A percentile compares a stretch with the other conserved stretches of the same genome.
Evolutionary conservation across 2,329 filamentous ascomycete genomes (phyloP).

Genomic region (Fusarium poae): DNA sequence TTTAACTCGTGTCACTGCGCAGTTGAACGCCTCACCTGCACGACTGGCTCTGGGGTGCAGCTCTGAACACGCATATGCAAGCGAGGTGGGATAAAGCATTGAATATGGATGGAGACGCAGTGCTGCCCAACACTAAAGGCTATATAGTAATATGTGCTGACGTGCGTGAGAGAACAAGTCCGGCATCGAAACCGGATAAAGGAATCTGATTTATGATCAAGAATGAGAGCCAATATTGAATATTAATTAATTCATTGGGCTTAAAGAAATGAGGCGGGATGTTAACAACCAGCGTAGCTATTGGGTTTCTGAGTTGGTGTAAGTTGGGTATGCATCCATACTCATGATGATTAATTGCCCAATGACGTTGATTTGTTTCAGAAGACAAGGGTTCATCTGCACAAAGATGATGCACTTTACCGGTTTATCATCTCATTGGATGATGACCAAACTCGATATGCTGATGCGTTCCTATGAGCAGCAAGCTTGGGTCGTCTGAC

Average conservation of each 20-base stretch:
- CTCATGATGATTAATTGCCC: slow-evolving; percentile 16
- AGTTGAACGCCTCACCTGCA: slow-evolving; percentile 33
- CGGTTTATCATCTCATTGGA: slow-evolving; percentile 28
- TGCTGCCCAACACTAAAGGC: slow-evolving; percentile 46
- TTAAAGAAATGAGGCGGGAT: slow-evolving; percentile 12
- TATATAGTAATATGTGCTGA: slow-evolving; percentile 26
- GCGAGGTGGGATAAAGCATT: slow-evolving; percentile 24
- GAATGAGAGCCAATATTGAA: not conserved
- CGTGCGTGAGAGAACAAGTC: slow-evolving; percentile 26
- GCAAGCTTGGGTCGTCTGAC: not conserved
- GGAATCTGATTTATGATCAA: slow-evolving; percentile 14
- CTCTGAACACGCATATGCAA: slow-evolving; percentile 19
- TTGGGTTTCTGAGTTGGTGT: slow-evolving; percentile 24
- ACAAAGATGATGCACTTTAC: slow-evolving; percentile 11
- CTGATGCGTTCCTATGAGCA: slow-evolving; percentile 18
- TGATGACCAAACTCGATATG: slow-evolving; percentile 9
- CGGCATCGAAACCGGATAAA: slow-evolving; percentile 1
- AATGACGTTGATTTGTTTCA: slow-evolving; percentile 16
- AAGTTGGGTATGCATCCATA: slow-evolving; percentile 30
- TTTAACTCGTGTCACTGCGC: slow-evolving; percentile 16
- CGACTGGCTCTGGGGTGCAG: slow-evolving; percentile 42
- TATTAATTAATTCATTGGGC: not conserved
- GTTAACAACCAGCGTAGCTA: slow-evolving; percentile 3
- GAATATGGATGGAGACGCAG: slow-evolving; percentile 37
- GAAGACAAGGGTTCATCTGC: slow-evolving; percentile 21